Percentiles rank a stretch among this genome's conserved stretches.
Conservation (phyloP, 2,329 filamentous ascomycete species). For the Pseudocercospora vitis region DNA sequence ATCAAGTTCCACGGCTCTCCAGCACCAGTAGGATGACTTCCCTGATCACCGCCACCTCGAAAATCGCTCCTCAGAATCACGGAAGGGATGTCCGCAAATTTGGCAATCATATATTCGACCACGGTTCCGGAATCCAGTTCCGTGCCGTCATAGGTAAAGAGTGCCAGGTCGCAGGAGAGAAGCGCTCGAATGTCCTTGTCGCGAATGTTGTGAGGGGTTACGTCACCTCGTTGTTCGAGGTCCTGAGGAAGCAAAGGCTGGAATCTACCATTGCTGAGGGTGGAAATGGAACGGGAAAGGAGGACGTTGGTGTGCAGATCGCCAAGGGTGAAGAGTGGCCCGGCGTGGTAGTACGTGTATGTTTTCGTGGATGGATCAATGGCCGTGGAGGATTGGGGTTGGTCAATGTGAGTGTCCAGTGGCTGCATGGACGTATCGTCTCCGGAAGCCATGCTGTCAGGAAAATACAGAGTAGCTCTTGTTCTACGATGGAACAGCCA, state of each 20-base stretch:
- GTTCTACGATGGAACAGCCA: too few species aligned
- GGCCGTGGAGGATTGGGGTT: neutral
- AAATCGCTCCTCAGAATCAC: constrained; percentile 23
- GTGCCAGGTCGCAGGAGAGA: constrained; percentile 19
- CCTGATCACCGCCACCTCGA: constrained; percentile 20
- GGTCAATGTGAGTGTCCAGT: neutral
- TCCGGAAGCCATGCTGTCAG: neutral
- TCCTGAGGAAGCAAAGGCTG: constrained; percentile 19
- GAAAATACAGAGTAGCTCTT: too few species aligned
- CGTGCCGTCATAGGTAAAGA: constrained; percentile 22
- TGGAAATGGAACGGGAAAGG: constrained; percentile 15
- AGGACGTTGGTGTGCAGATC: constrained; percentile 21
- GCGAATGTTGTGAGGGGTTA: constrained; percentile 22
- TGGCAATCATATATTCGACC: constrained; percentile 23
- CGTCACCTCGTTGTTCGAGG: constrained; percentile 20
- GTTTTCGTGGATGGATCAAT: neutral
- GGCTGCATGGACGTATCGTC: neutral
- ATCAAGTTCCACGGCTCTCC: constrained; percentile 24
- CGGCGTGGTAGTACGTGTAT: constrained; percentile 24
- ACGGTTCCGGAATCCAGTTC: constrained; percentile 24
- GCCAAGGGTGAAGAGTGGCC: constrained; percentile 21
- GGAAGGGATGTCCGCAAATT: constrained; percentile 21
- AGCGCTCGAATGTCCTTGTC: constrained; percentile 23
- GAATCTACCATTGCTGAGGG: constrained; percentile 16
- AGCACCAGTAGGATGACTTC: constrained; percentile 1